Base-by-base conservation (phyloP, 108 stramenopile genomes). In the Nannochloropsis salina region DNA sequence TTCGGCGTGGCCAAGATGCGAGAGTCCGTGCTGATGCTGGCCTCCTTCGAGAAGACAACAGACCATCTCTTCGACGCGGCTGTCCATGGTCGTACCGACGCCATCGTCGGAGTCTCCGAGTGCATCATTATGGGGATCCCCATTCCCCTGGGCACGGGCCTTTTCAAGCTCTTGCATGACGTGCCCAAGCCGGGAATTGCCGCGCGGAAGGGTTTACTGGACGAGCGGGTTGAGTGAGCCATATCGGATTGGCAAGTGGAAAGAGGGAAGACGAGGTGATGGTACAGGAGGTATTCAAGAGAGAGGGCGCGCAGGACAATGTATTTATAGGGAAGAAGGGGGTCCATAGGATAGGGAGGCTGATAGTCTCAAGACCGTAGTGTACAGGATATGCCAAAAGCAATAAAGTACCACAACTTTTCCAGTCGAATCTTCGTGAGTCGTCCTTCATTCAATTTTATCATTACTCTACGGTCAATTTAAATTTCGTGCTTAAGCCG, bases 51-150 rank as follows among this genome's bases (percentile, higher is more conserved):
- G 93, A 97, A 97, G 92, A 99, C 97, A 18, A 96, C 97, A 9
- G 98, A 99, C 91, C 99, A 99, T 87, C 91, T 99, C 79, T 99
- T 99, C 91, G 97, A 99, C 90, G 99, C 99, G 47, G 96, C 99
- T 12, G 96, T 95, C 79, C 99, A 98, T 88, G 96, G 45, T n/a
- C 91, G 97, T 82, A 92, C 92, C 31, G 99, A 99, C 88, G 93
- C 93, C 80, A 97, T 99, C 89, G 96, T 96, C 11, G 99, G 98
- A 12, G 98, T 99, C 44, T 96, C 95, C 82, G 96, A 99, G 92
- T 99, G 99, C 88, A 99, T 99, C 91, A 98, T 99, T 84, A 98
- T 98, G 98, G 99, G 99, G 9, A 96, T 95, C n/a, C 96, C 97
- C 31, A 96, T 97, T 83, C 97, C 97, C 12, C 90, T 99, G 80